Base-by-base conservation (phyloP, 495 filamentous ascomycete species). In the Hypoxylon rickii region DNA sequence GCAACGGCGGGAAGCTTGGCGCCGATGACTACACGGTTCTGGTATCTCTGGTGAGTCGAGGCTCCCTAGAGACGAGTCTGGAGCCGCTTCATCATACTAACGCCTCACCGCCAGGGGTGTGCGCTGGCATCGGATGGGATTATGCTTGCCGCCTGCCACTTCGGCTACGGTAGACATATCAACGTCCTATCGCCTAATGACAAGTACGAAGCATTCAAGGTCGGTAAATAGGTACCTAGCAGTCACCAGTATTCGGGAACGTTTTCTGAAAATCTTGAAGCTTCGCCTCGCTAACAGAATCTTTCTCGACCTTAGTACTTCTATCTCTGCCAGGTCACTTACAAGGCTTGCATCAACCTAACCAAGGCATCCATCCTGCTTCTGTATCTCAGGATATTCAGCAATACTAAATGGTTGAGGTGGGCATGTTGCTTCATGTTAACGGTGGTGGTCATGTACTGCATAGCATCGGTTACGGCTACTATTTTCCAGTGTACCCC, bases 401-500 rank as follows among this genome's bases (percentile, higher is more conserved):
- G 54, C 34, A 51, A 51, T 20, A 58, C 66, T 2, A 66, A 37
- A n/a, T 72, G 70, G 70, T 41, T 72, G 7, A 51, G 54, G 34
- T 51, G 43, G 49, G 42, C 53, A 0, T 69, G 68, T 26, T 48
- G 48, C 3, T 34, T 60, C 16, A 47, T 72, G 29, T 17, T 72
- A 13, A 46, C 22, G 2, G 12, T 36, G 11, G 48, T 72, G 1
- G 34, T 51, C 44, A 20, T 45, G 43, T 73, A 71, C 21, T 64
- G 50, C 38, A 53, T 67, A 10, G 66, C 63, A 7, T 61, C 70
- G 1, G 54, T 72, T 26, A 32, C 67, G 7, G 67, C 62, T 2
- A 68, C 70, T 0, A 69, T 79, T 49, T 75, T 86, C 51, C 77
- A 78, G 43, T 87, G 84, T 51, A 70, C 65, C 0, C 84, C 85